Conservation (phyloP, 78 protist genomes). For the Dictyostelium capitatum region DNA sequence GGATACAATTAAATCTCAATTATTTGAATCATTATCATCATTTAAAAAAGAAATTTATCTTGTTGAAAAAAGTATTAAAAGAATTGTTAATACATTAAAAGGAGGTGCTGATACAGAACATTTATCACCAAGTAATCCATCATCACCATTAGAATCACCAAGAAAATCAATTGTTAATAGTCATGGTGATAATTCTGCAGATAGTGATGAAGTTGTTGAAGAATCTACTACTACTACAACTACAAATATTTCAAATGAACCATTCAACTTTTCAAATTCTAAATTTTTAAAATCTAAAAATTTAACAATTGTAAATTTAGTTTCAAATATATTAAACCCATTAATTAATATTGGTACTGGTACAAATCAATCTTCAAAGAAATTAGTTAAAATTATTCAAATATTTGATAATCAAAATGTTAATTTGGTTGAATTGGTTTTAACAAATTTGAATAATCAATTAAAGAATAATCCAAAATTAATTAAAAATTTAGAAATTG, state of each 20-base stretch:
- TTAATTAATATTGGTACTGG: neutral
- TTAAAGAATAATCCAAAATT: neutral
- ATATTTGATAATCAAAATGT: neutral
- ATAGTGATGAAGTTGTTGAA: neutral
- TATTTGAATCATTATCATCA: neutral
- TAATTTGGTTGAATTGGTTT: neutral
- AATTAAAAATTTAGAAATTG: conserved; percentile 9
- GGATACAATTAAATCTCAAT: neutral
- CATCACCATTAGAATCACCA: neutral
- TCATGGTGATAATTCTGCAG: neutral
- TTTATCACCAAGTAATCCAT: conserved; percentile 12
- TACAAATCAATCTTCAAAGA: neutral
- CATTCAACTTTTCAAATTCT: neutral
- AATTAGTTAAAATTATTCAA: neutral
- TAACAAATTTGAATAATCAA: neutral
- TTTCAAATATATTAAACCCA: neutral
- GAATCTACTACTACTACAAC: no score
- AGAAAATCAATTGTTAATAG: neutral
- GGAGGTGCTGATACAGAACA: neutral
- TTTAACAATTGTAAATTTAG: neutral
- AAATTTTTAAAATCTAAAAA: conserved; percentile 3
- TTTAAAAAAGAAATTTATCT: neutral
- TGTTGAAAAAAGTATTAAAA: neutral
- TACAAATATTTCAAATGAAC: neutral
- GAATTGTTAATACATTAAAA: neutral